Base-by-base conservation (phyloP, 2,329 filamentous ascomycete genomes). In the Aureobasidium sp. region DNA sequence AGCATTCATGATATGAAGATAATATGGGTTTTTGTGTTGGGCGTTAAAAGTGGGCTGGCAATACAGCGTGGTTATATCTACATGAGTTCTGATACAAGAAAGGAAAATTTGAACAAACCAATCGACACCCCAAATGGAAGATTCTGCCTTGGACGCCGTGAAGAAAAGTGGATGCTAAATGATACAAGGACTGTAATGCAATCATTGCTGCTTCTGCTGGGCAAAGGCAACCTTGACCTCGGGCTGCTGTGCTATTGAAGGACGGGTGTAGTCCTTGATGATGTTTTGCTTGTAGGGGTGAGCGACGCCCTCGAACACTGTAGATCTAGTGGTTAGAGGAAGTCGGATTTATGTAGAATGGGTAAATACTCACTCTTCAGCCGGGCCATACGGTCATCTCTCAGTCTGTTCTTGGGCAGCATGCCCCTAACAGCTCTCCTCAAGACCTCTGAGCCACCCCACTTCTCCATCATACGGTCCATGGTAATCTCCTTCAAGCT, bases 281-380 rank as follows among this genome's bases (percentile, higher is more conserved):
- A 97, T 77, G 72, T 99, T 99, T 75, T 87, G 76, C 82, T 90
- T 89, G 75, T 97, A 97, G 42, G 94, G 95, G 79, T 99, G 92
- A 27, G 85, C 85, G 42, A 85, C 81, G n/a, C 93, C 91, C 77
- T 99, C 95, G 75, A 97, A 99, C 6, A 90, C 92, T 84, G 66
- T 60, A 62, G 27, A 24, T 39, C 19, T 54, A 37, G 37, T 60
- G 42, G 15, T 60, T 50, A 49, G 44, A 48, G 14, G 29, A 5
- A 9, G 33, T 50, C n/a, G 9, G 8, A 15, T 27, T 24, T 39
- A n/a, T 58, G 12, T 40, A 9, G 3, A 53, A 35, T 17, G 48
- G n/a, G 42, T 60, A 61, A 53, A 54, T n/a, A 76, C 79, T 70
- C 67, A 84, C 82, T 80, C 84, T 97, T 99, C 73, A 99, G 77